phyloP scores from a whole-genome alignment of 2,329 filamentous ascomycete genomes.

The Cadophora malorum region DNA sequence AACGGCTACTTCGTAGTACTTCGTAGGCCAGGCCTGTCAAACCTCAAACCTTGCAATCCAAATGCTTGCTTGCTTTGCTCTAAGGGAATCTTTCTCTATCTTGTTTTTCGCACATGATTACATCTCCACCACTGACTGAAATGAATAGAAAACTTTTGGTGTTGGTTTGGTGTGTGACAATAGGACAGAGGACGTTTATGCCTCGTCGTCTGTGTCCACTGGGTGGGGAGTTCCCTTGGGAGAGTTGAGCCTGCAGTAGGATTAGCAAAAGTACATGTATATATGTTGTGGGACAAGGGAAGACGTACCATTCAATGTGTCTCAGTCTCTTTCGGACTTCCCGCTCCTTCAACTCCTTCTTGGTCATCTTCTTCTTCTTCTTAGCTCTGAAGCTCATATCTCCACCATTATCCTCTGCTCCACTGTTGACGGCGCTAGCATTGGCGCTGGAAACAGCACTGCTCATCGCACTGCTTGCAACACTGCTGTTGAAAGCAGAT shows the following conservation, averaged over 20 bases:
- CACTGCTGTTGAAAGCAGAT: conserved; percentile 63
- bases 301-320: conserved; percentile 72
- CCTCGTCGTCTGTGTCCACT: conserved; percentile 44
- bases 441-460: conserved; percentile 61
- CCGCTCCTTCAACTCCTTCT: conserved; percentile 92
- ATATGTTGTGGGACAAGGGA: conserved; percentile 58
- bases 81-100: conserved; percentile 28
- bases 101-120: conserved; percentile 31
- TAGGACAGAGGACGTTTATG: conserved; percentile 27
- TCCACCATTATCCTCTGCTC: conserved; percentile 80
- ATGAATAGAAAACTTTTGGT: conserved; percentile 15
- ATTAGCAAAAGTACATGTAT: conserved; percentile 50
- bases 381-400: conserved; percentile 85
- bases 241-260: conserved; percentile 42
- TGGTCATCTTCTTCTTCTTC: conserved; percentile 99
- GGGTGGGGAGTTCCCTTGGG: conserved; percentile 46
- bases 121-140: conserved; percentile 19
- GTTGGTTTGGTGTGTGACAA: background rate
- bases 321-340: conserved; percentile 86
- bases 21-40: conserved; percentile 4
- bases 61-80: conserved; percentile 24
- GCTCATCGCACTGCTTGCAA: conserved; percentile 63
- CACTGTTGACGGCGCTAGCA: conserved; percentile 75
- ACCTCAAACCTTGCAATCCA: conserved; percentile 25
- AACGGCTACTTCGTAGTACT: background rate